Base-by-base conservation (phyloP, 2,329 filamentous ascomycete species). In the Exophiala xenobiotica region DNA sequence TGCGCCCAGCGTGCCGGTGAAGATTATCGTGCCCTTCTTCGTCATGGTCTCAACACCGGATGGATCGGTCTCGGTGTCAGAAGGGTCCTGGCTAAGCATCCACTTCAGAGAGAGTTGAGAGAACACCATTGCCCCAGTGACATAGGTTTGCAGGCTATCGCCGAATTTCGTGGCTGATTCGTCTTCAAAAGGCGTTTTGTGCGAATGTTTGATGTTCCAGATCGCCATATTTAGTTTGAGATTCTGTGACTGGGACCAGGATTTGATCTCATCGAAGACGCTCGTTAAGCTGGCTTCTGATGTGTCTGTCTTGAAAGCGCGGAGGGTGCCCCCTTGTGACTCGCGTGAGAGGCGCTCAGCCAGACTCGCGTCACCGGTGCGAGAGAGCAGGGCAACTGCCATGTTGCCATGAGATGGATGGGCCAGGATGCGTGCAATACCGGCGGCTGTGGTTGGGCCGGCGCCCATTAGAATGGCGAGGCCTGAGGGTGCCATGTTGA, bases 1-100 rank as follows among this genome's bases (percentile, higher is more conserved):
- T 0, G 77, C 76, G 0, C 78, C 78, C 3, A 80, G 64, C 0
- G 78, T 81, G 0, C 78, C 78, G 0, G 78, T 81, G 59, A 82
- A 81, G 46, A 82, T 78, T 22, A 81, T 61, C 0, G 77, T 81
- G 1, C 78, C 78, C 56, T 82, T 81, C 67, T 81, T 82, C 44
- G 63, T 61, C 2, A 82, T 68, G 0, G 74, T 71, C 2, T 33
- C 47, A 3, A 19, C 14, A 23, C 20, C 42, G 12, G 26, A 6
- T 9, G 19, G 24, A 3, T 6, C 20, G 18, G 76, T 78, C 46
- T 33, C 22, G 4, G 29, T 27, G 19, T 46, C 42, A 78, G 46
- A 81, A 72, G 6, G 76, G 60, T 55, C 47, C 45, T 61, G 58
- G 4, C 9, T 37, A 5, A 59, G 31, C 48, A 61, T 57, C 56